These are phyloP conservation scores for Saccharomyces eubayanus DNA, from an alignment of 805 yeast species.

Conservation along the genomic window DNA sequence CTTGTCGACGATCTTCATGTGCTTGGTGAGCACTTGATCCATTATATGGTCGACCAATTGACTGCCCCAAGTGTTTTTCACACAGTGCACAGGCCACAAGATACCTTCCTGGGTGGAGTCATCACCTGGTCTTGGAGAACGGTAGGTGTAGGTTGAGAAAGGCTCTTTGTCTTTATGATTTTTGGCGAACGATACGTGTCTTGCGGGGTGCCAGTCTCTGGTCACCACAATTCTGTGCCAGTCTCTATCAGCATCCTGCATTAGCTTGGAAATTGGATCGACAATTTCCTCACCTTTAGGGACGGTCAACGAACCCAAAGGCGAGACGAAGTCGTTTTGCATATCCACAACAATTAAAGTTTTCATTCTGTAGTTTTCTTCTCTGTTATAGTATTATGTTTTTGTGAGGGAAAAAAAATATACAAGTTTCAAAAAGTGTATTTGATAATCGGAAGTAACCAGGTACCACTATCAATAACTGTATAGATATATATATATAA, in stretches of 20 bases:
- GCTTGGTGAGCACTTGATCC: slow-evolving; percentile 30
- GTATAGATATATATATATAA: no score
- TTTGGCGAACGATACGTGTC: slow-evolving; percentile 78
- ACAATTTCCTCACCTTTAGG: slow-evolving; percentile 52
- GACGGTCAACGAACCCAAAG: slow-evolving; percentile 71
- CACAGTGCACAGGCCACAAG: slow-evolving; percentile 90
- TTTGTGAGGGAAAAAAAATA: background rate
- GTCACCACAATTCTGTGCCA: slow-evolving; percentile 68
- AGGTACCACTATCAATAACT: background rate
- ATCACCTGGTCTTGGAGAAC: slow-evolving; percentile 39
- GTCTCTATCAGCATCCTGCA: slow-evolving; percentile 31
- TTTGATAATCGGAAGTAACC: background rate
- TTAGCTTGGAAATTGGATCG: slow-evolving; percentile 41
- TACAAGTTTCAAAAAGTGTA: background rate
- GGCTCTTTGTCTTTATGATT: slow-evolving; percentile 43
- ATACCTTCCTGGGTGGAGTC: slow-evolving; percentile 34
- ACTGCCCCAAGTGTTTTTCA: slow-evolving; percentile 63
- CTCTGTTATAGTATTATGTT: background rate
- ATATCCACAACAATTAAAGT: slow-evolving; percentile 74
- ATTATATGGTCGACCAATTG: slow-evolving; percentile 36
- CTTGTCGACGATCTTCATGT: slow-evolving; percentile 46
- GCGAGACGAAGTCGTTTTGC: slow-evolving; percentile 81
- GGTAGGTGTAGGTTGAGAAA: slow-evolving; percentile 41
- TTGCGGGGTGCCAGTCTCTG: slow-evolving; percentile 80
- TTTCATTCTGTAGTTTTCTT: slow-evolving; percentile 5